These are phyloP conservation scores for Prunus padus DNA, from an alignment of 306 rosid genomes.

Conservation along the genomic window DNA sequence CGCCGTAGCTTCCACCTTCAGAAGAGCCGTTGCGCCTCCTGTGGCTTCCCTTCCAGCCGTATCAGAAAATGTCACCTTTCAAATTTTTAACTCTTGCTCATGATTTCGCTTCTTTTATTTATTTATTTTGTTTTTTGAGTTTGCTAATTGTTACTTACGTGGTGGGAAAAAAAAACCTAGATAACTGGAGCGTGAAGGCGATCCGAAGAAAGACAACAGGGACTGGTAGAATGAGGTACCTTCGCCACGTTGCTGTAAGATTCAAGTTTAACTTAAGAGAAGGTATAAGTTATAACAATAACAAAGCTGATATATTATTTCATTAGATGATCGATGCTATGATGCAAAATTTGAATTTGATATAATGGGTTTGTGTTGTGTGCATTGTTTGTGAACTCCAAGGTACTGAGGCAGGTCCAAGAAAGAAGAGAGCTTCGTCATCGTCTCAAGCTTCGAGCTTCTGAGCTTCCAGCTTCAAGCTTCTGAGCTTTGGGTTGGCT, in stretches of 20 bases:
- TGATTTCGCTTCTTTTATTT: too few relatives aligned
- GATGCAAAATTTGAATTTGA: too few relatives aligned
- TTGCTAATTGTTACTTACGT: background rate
- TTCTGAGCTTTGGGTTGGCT: background rate
- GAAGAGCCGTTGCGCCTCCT: constrained; percentile 23
- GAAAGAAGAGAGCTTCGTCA: background rate
- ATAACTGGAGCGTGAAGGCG: constrained; percentile 6
- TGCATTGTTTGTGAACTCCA: background rate
- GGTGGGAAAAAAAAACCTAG: background rate
- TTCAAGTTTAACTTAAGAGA: constrained; percentile 8
- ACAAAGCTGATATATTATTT: too few relatives aligned
- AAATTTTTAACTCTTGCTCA: too few relatives aligned
- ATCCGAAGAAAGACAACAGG: constrained; percentile 7
- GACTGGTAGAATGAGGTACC: constrained; percentile 6
- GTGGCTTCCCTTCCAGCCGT: constrained; percentile 19
- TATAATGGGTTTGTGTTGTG: background rate
- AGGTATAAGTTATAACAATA: background rate
- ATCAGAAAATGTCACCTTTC: background rate
- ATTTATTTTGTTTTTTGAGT: background rate
- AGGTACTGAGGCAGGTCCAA: constrained; percentile 8
- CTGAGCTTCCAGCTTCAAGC: background rate
- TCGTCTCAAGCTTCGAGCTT: constrained; percentile 1
- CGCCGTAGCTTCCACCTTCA: constrained; percentile 24
- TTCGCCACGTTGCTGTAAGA: constrained; percentile 5
- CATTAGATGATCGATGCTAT: too few relatives aligned